Evolutionary conservation across 306 rosid genomes (phyloP).

Genomic region (Coriaria nepalensis): DNA sequence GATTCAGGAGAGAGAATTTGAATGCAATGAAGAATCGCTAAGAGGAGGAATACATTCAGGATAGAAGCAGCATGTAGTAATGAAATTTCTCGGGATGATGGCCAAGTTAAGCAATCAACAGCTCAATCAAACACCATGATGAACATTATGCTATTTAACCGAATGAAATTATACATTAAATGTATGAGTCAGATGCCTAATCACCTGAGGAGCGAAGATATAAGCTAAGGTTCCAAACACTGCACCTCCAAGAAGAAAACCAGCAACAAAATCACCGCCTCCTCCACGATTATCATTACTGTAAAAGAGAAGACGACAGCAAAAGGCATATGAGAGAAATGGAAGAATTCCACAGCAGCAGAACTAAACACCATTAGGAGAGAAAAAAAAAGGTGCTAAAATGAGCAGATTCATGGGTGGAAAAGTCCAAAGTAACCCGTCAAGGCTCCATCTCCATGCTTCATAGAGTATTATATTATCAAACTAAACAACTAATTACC

Average conservation of each 20-base stretch:
- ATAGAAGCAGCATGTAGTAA: no score
- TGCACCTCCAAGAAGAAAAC: constrained; percentile 86
- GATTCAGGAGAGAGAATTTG: neutral
- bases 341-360: neutral
- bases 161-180: constrained; percentile 3
- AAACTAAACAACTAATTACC: no score
- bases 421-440: no score
- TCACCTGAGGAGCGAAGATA: constrained; percentile 93
- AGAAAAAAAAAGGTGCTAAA: no score
- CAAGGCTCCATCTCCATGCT: no score
- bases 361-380: neutral
- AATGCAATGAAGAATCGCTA: no score
- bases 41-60: no score
- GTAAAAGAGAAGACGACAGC: constrained; percentile 11
- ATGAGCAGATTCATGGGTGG: no score
- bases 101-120: no score
- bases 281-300: constrained; percentile 49
- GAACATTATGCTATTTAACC: neutral
- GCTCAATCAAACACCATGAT: neutral
- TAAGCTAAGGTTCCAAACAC: constrained; percentile 74
- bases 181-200: constrained; percentile 11
- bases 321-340: constrained; percentile 3
- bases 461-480: no score
- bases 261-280: constrained; percentile 72
- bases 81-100: no score